Evolutionary conservation across 179 eudicot species (phyloP).

Genomic region (Spergularia azorica): DNA sequence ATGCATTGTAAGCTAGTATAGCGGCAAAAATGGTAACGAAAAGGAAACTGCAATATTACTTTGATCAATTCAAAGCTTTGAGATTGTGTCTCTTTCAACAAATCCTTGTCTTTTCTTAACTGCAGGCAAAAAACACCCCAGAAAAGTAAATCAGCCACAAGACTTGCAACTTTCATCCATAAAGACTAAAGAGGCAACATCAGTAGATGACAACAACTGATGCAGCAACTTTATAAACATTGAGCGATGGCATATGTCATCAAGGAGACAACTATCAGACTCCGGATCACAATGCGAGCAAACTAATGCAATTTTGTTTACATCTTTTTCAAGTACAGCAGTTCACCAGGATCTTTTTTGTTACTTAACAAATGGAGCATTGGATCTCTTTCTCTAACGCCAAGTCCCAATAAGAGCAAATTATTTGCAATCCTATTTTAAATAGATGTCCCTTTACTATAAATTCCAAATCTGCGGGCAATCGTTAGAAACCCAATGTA

Average conservation of each 20-base stretch:
- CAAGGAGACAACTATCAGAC: not conserved
- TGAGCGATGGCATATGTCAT: constrained; percentile 3
- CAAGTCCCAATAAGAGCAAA: not conserved
- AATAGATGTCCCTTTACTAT: not conserved
- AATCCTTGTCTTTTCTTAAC: constrained; percentile 75
- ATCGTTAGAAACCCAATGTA: not conserved
- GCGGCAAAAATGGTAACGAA: constrained; percentile 10
- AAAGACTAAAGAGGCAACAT: not conserved
- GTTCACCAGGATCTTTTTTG: not conserved
- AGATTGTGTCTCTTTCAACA: constrained; percentile 62
- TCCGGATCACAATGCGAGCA: not conserved
- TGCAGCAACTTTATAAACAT: not conserved
- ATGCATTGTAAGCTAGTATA: not conserved
- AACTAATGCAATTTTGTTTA: not conserved
- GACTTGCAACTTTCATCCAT: not conserved
- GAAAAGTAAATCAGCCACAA: not conserved
- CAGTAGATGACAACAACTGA: not conserved
- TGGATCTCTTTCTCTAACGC: not conserved
- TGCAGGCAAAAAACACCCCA: constrained; percentile 33
- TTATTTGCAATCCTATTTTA: not conserved
- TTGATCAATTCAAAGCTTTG: constrained; percentile 66
- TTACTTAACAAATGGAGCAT: not conserved
- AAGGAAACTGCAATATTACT: constrained; percentile 39
- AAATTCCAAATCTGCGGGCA: not conserved
- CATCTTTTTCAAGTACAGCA: not conserved